Percentiles rank a stretch among this genome's conserved stretches.
Conservation (phyloP, 345 rosid species). For the Sisymbrium irio region DNA sequence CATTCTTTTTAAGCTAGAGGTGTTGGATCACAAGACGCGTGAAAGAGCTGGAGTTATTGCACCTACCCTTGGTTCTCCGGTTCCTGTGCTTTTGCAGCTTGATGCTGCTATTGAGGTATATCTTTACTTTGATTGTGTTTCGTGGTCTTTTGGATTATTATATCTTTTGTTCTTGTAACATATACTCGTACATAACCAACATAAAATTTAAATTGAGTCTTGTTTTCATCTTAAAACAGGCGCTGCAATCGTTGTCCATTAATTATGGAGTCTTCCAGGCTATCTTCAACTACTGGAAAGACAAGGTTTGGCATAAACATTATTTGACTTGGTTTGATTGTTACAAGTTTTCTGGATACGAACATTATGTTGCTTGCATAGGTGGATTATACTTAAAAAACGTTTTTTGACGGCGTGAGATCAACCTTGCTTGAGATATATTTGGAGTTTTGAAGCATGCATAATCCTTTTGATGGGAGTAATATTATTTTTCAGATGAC, state of each 20-base stretch:
- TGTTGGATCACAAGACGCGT: conserved; percentile 93
- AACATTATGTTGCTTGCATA: not conserved
- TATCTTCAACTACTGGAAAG: conserved; percentile 85
- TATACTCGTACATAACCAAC: not conserved
- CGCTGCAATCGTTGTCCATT: conserved; percentile 62
- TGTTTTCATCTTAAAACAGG: conserved; percentile 46
- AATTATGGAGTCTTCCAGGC: conserved; percentile 66
- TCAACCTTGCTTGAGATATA: not conserved
- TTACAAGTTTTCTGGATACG: conserved; percentile 2
- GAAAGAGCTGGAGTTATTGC: conserved; percentile 94
- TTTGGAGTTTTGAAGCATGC: conserved; percentile 11
- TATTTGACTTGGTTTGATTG: not conserved
- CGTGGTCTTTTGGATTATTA: not conserved
- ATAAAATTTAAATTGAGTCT: not conserved
- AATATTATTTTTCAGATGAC: not conserved
- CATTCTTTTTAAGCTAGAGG: conserved; percentile 87
- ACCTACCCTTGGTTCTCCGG: conserved; percentile 74
- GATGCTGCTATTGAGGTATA: conserved; percentile 88
- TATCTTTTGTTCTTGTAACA: not conserved
- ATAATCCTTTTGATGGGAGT: conserved; percentile 1
- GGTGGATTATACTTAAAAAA: not conserved
- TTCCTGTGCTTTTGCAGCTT: conserved; percentile 78
- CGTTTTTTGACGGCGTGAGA: not conserved
- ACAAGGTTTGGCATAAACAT: conserved; percentile 56
- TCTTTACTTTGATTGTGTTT: conserved; percentile 24